Evolutionary conservation across 2,329 filamentous ascomycete genomes (phyloP).

Genomic region (Botrytis byssoidea): DNA sequence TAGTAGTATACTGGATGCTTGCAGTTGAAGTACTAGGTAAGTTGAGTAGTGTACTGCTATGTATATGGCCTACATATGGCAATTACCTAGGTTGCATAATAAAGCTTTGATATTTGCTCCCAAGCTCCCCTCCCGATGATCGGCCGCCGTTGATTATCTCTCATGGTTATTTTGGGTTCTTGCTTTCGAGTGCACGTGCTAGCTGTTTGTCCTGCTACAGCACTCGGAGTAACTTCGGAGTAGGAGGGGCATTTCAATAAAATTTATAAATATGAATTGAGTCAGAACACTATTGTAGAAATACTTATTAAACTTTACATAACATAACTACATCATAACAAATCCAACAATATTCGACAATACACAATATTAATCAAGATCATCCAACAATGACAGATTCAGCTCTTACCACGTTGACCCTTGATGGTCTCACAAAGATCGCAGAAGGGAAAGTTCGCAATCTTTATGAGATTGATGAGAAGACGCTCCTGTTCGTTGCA

Average conservation of each 20-base stretch:
- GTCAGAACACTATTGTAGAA: background rate
- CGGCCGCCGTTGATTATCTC: background rate
- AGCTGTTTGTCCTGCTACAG: background rate
- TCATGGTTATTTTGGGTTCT: background rate
- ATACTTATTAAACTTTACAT: background rate
- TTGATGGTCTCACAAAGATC: constrained; percentile 15
- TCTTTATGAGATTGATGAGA: constrained; percentile 69
- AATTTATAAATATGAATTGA: background rate
- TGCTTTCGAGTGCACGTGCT: background rate
- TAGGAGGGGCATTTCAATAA: background rate
- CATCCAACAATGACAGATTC: constrained; percentile 6
- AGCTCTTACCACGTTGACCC: constrained; percentile 11
- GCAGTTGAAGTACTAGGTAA: background rate
- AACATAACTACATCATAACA: background rate
- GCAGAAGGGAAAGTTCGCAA: constrained; percentile 70
- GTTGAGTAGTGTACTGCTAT: background rate
- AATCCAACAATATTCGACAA: background rate
- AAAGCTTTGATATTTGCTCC: background rate
- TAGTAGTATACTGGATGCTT: background rate
- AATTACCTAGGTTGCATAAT: background rate
- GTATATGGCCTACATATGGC: background rate
- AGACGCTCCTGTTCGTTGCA: constrained; percentile 76
- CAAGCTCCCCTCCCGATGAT: constrained; percentile 4
- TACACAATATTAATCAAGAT: background rate
- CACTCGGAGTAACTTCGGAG: background rate